phyloP scores from a whole-genome alignment of 1,139 yeast genomes.

The Torulaspora globosa region DNA sequence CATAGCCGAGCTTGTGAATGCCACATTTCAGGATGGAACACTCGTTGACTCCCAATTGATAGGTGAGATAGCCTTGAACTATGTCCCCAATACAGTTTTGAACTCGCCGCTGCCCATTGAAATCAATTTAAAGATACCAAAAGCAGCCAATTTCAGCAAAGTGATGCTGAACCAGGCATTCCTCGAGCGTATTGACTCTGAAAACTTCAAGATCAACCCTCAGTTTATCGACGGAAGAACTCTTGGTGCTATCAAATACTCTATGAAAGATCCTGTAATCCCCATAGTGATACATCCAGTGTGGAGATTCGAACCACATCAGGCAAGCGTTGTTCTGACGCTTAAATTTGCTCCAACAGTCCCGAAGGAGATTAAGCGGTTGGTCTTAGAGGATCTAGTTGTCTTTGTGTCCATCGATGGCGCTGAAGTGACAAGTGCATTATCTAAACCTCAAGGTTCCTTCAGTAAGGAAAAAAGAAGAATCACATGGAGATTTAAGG shows the following conservation, averaged over 20 bases:
- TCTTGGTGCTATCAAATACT: constrained; percentile 70
- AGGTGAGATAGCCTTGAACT: constrained; percentile 77
- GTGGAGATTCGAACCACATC: constrained; percentile 84
- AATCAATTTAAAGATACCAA: constrained; percentile 37
- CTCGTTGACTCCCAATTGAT: constrained; percentile 54
- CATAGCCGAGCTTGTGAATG: constrained; percentile 77
- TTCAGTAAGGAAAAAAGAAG: constrained; percentile 80
- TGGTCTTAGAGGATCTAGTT: constrained; percentile 56
- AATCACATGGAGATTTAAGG: constrained; percentile 73
- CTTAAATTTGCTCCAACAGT: constrained; percentile 42
- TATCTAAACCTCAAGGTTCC: constrained; percentile 86
- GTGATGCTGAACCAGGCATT: constrained; percentile 40
- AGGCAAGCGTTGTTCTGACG: constrained; percentile 77
- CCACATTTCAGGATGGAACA: constrained; percentile 63
- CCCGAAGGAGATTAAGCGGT: constrained; percentile 45
- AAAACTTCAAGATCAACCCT: constrained; percentile 37
- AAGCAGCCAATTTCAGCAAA: constrained; percentile 35
- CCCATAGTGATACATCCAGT: constrained; percentile 77
- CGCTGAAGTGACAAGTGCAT: constrained; percentile 58
- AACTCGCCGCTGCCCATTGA: constrained; percentile 36
- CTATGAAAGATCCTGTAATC: constrained; percentile 47
- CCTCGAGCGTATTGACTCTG: constrained; percentile 36
- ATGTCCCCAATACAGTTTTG: constrained; percentile 38
- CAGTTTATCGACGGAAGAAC: constrained; percentile 50
- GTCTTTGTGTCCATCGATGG: constrained; percentile 62